Evolutionary conservation across 148 eudicot genomes (phyloP).

Genomic region (Diospyros lotus): DNA sequence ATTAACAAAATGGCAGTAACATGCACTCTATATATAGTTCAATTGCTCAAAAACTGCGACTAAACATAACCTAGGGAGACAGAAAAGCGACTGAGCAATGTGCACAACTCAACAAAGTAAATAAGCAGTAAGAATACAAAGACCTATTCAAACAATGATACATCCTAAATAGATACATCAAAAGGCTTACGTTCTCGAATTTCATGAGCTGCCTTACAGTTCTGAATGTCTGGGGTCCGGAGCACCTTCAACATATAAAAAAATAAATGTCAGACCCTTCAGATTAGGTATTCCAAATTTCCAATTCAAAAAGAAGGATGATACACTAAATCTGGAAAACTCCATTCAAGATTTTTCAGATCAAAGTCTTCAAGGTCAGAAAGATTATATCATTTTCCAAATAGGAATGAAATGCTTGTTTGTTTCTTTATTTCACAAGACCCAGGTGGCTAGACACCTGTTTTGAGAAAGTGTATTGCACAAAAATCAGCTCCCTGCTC

Average conservation of each 20-base stretch:
- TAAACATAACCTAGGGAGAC: too few species aligned
- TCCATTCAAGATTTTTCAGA: neutral
- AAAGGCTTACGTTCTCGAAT: conserved; percentile 56
- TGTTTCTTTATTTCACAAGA: neutral
- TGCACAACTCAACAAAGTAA: neutral
- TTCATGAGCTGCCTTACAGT: conserved; percentile 59
- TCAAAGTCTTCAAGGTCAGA: neutral
- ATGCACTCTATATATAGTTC: too few species aligned
- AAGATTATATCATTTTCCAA: neutral
- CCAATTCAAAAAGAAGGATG: conserved; percentile 7
- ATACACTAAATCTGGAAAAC: neutral
- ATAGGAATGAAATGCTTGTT: neutral
- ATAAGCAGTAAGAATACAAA: neutral
- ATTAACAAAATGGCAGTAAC: too few species aligned
- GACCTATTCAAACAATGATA: neutral
- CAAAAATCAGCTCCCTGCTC: too few species aligned
- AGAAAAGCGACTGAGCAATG: too few species aligned
- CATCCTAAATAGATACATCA: conserved; percentile 6
- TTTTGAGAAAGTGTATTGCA: neutral
- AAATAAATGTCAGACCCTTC: conserved; percentile 12
- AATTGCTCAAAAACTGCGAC: too few species aligned
- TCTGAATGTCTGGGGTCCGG: conserved; percentile 50
- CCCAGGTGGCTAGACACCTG: neutral
- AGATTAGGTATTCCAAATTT: neutral
- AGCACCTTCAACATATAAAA: conserved; percentile 48